phyloP scores from a whole-genome alignment of 495 filamentous ascomycete species.

The Hypomontagnella monticulosa region DNA sequence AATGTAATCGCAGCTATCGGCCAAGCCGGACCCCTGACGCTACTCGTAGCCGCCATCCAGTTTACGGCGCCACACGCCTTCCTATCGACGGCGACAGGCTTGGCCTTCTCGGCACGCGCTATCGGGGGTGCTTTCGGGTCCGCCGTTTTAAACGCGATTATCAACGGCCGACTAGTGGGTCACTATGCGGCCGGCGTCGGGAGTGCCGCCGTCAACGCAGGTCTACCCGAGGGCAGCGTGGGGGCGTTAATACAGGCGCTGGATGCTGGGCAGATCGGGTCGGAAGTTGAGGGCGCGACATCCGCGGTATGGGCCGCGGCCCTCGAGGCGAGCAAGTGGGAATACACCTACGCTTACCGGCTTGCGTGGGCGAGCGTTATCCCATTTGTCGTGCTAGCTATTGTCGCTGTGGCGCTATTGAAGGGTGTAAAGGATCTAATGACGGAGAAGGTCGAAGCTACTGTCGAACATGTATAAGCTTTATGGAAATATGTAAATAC shows the following conservation, averaged over 20 bases:
- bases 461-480: conserved; percentile 48
- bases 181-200: conserved; percentile 51
- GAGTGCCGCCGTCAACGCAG: conserved; percentile 51
- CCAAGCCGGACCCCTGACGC: conserved; percentile 59
- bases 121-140: conserved; percentile 66
- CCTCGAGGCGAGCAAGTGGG: conserved; percentile 49
- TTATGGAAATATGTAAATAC: not conserved
- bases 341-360: conserved; percentile 57
- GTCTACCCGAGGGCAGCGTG: conserved; percentile 53
- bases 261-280: conserved; percentile 43
- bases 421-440: conserved; percentile 62
- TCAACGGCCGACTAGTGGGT: conserved; percentile 56
- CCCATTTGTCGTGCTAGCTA: conserved; percentile 63
- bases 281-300: conserved; percentile 49
- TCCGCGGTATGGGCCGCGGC: conserved; percentile 50
- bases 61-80: conserved; percentile 65
- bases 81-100: conserved; percentile 63
- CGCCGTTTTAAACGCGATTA: conserved; percentile 63
- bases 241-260: conserved; percentile 49
- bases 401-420: conserved; percentile 55
- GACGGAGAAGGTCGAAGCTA: conserved; percentile 62
- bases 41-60: conserved; percentile 62
- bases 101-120: conserved; percentile 63
- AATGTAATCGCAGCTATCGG: conserved; percentile 62
- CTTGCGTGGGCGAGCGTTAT: conserved; percentile 63